Percentiles rank a stretch among this genome's conserved stretches.
These are phyloP conservation scores for Ustilago nuda DNA, from an alignment of 1,284 basidiomycete genomes.

Conservation along the genomic window DNA sequence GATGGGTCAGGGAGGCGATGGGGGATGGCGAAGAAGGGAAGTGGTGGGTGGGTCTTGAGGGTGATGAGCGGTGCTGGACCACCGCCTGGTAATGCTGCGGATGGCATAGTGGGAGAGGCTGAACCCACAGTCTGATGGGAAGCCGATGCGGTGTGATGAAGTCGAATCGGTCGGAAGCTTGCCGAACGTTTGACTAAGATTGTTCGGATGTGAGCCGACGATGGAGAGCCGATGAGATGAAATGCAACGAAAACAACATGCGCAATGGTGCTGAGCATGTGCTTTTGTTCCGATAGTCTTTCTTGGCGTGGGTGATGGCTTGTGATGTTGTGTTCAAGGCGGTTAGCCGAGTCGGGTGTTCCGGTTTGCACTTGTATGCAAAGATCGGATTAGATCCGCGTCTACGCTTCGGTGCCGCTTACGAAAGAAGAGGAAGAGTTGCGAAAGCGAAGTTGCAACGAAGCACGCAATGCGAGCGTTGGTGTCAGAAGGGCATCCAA, in stretches of 20 bases:
- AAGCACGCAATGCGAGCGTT: not conserved
- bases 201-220: not conserved
- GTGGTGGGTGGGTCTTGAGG: constrained; percentile 56
- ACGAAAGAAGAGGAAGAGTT: not conserved
- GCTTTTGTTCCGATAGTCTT: not conserved
- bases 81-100: constrained; percentile 39
- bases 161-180: not conserved
- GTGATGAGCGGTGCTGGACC: constrained; percentile 53
- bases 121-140: not conserved
- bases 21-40: constrained; percentile 63
- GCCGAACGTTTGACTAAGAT: not conserved
- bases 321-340: not conserved
- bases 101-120: constrained; percentile 20
- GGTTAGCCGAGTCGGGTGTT: not conserved
- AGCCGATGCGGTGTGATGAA: constrained; percentile 4
- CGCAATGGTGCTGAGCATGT: not conserved
- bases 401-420: not conserved
- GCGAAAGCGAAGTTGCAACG: not conserved
- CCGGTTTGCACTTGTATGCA: not conserved
- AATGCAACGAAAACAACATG: not conserved
- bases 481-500: too few species aligned
- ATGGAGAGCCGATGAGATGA: not conserved
- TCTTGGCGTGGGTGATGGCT: not conserved
- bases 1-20: constrained; percentile 59
- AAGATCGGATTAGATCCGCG: not conserved